Evolutionary conservation across 2,329 filamentous ascomycete genomes (phyloP), one percentile per base, ranked within the genome.

Genomic region (Trichoderma sp.): DNA sequence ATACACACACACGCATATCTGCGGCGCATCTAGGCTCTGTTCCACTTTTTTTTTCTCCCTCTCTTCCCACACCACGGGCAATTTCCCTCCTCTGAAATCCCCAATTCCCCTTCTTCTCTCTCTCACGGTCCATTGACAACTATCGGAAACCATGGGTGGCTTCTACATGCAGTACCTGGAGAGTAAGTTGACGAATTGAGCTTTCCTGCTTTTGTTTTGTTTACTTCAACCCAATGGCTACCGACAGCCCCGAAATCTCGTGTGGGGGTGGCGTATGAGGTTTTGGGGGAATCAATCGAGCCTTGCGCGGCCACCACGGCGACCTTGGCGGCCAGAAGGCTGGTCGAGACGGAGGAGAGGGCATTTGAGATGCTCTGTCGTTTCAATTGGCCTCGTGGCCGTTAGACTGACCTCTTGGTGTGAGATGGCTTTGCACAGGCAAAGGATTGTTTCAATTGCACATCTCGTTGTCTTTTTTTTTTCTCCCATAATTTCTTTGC

Each of bases 141-240:
- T 60, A 64, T 54, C 71, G 73, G 68, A 78, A 49, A 85, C 74
- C 71, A 90, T 90, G 87, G 84, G 83, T 74, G 88, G 88, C 72
- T 90, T 89, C 76, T 90, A 90, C 77, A 90, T 90, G 85, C 89
- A 91, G 76, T 92, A 92, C 78, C 83, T 91, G 73, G 88, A 90
- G 78, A 91, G 90, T 91, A 89, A 87, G 89, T 90, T 74, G 61
- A 52, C 70, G 65, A 72, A 73, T 66, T 63, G 70, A 65, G 37
- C 61, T 63, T 43, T 26, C n/a, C n/a, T 59, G 55, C n/a, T 24
- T 59, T 52, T 54, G 30, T 32, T 43, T 60, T 21, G 64, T 66
- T 71, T 72, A 46, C 70, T 65, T 30, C 56, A 49, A 56, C 63
- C 54, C 72, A 75, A 75, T 75, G 68, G 69, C 13, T 67, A 56